These are phyloP conservation scores for Apophysomyces ossiformis DNA, from an alignment of 371 early-diverging fungal species.

Conservation along the genomic window DNA sequence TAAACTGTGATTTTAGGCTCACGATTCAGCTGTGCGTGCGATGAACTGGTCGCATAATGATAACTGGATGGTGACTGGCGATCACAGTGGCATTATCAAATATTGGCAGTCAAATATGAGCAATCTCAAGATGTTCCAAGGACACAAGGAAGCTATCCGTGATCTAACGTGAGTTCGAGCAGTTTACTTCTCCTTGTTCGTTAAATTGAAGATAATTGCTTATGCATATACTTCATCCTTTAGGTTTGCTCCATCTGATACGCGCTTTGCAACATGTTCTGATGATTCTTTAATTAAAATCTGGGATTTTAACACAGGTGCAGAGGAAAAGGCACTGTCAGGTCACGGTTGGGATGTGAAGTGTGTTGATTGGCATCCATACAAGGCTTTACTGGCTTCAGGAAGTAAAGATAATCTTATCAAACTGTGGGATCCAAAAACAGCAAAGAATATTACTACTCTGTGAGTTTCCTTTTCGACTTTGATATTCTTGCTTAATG, in stretches of 20 bases:
- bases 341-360: constrained; percentile 99
- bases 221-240: constrained; percentile 39
- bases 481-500: background rate
- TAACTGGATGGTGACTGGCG: constrained; percentile 97
- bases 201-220: background rate
- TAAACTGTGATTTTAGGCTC: constrained; percentile 67
- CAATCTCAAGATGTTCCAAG: constrained; percentile 93
- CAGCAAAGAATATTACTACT: constrained; percentile 88
- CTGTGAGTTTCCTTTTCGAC: constrained; percentile 60
- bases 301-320: constrained; percentile 93
- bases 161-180: constrained; percentile 74
- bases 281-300: constrained; percentile 98
- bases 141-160: constrained; percentile 94
- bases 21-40: constrained; percentile 93
- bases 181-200: background rate
- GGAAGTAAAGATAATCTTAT: constrained; percentile 99
- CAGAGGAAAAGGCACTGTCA: constrained; percentile 83
- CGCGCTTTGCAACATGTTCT: constrained; percentile 97
- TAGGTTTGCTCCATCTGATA: constrained; percentile 70
- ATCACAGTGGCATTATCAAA: constrained; percentile 96
- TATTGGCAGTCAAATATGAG: constrained; percentile 99
- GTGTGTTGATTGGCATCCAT: constrained; percentile 99
- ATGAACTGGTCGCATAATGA: constrained; percentile 99
- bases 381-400: constrained; percentile 94
- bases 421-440: constrained; percentile 99